Evolutionary conservation across 2,329 filamentous ascomycete genomes (phyloP), one percentile per base, ranked within the genome.

Genomic region (Lachnum nothofagi): DNA sequence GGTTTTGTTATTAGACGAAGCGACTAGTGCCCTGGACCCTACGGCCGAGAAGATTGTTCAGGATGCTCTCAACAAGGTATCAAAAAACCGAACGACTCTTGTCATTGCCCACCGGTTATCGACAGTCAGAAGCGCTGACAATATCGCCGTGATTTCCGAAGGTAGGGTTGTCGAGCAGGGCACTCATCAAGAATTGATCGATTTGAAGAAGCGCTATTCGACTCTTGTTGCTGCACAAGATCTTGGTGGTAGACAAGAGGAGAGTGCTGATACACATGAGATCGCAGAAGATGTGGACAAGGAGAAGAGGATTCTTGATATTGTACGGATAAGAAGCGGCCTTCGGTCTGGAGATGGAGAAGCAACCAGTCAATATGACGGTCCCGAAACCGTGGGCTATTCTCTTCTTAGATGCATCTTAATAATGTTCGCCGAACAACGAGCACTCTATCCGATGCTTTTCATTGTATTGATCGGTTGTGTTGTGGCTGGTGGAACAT

Each of bases 41-140:
- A 82, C 87, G 65, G 82, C 77, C 0, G 87, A 91, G 66, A 82
- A 86, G 60, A 79, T 88, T 3, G 87, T 91, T 34, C 86, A 91
- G 67, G 82, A 79, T 0, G 87, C 87, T 0, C 75, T 91, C 8
- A 46, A 49, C 9, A 27, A 35, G 1, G 52, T 47, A 6, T 20
- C 44, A 3, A 41, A 48, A 19, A 20, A 20, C 12, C n/a, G 34
- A 51, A 82, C 87, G 1, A 89, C 86, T 51, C 72, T 91, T 4
- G 84, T 85, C 1, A 85, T 91, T 8, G 87, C 88, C 1, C 88
- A 91, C 63, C 74, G 86, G 14, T 72, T 91, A 34, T 82, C 82
- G 0, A 91, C 85, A 9, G 80, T 91, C 16, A 85, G 86, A 65
- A 84, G 88, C 53, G 85, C 86, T 1, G 83, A 91, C 42, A 38